phyloP scores from a whole-genome alignment of 83 land plant species.

The Thuja plicata region DNA sequence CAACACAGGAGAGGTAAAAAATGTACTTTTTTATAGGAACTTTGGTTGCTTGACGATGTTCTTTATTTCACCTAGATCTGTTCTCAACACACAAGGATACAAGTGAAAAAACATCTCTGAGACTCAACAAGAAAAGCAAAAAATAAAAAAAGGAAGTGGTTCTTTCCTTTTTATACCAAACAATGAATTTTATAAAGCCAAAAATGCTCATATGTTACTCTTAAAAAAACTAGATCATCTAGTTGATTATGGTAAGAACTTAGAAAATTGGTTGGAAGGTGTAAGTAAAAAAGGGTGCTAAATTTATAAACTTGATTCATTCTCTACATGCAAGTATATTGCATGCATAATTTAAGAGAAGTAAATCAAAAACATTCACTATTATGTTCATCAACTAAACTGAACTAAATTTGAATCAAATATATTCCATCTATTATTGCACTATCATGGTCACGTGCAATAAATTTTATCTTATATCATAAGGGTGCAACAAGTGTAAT shows the following conservation, averaged over 20 bases:
- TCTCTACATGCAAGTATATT: neutral
- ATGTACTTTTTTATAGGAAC: neutral
- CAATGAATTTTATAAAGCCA: slow-evolving; percentile 3
- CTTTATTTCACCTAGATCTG: neutral
- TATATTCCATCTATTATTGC: neutral
- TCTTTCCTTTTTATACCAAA: neutral
- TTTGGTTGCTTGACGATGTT: neutral
- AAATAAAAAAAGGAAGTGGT: neutral
- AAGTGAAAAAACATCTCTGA: neutral
- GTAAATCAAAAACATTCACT: neutral
- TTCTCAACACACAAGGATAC: neutral
- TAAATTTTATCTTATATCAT: neutral
- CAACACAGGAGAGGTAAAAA: neutral
- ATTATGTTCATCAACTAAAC: neutral
- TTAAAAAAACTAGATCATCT: too few species aligned
- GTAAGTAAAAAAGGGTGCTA: too few species aligned
- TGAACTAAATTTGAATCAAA: neutral
- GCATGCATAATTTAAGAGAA: neutral
- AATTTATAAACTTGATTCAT: neutral
- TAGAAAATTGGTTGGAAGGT: too few species aligned
- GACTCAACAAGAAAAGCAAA: too few species aligned
- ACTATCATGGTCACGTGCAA: neutral
- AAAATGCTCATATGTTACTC: neutral
- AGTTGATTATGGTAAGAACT: too few species aligned
- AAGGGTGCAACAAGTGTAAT: neutral